Percentiles rank a stretch among this genome's conserved stretches.
Evolutionary conservation across 139 green algal species (phyloP).

Genomic region (Micractinium sp.): DNA sequence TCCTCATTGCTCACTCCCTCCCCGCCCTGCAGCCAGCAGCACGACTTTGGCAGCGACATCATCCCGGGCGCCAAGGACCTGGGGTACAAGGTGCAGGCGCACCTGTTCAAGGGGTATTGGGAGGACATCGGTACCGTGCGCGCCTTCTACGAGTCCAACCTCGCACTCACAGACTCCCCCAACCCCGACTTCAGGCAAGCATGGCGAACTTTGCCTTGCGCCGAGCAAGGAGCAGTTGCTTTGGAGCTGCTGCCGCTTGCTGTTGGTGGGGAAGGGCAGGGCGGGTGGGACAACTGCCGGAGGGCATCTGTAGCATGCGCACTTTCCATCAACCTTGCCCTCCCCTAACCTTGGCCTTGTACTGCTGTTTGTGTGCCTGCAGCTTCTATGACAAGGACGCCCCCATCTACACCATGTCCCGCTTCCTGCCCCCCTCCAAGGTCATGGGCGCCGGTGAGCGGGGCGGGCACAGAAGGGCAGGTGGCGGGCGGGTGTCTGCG

Average conservation of each 20-base stretch:
- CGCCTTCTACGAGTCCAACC: constrained; percentile 98
- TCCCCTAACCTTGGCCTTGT: neutral
- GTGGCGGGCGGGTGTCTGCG: neutral
- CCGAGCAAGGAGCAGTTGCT: no score
- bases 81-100: constrained; percentile 74
- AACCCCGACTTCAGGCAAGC: constrained; percentile 83
- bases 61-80: constrained; percentile 85
- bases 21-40: constrained; percentile 68
- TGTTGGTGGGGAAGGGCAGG: no score
- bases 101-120: constrained; percentile 74
- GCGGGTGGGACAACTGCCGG: no score
- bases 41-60: constrained; percentile 89
- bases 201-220: no score
- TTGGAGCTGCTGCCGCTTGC: no score
- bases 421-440: constrained; percentile 86
- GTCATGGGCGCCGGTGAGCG: constrained; percentile 70
- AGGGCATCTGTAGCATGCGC: no score
- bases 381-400: constrained; percentile 80
- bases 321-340: neutral
- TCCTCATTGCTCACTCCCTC: constrained; percentile 51
- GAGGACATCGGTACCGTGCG: constrained; percentile 96
- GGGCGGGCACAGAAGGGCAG: neutral
- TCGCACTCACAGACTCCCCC: constrained; percentile 85
- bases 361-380: neutral
- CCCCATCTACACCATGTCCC: constrained; percentile 89